Base-by-base conservation (phyloP, 1,284 basidiomycete genomes). In the Pascua guehoae region DNA sequence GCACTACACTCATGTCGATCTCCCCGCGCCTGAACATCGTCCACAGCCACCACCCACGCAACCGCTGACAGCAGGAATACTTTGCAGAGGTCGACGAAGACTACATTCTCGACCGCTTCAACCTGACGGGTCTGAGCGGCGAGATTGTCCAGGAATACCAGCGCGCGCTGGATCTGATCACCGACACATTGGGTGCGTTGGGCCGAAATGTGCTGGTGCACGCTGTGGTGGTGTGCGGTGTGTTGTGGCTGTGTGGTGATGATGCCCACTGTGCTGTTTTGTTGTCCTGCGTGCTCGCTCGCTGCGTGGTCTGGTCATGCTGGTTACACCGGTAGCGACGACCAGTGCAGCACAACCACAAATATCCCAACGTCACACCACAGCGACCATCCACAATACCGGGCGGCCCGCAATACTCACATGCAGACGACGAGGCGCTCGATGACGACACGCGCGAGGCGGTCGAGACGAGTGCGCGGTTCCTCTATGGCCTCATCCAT, bases 31-130 rank as follows among this genome's bases (percentile, higher is more conserved):
- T n/a, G n/a, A n/a, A n/a, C n/a, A n/a, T n/a, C n/a, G n/a, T n/a
- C n/a, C n/a, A n/a, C n/a, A n/a, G n/a, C 24, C 4, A 32, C 24
- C 24, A 3, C 24, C 24, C 42, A 40, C 24, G n/a, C 32, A 41
- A 41, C 17, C 45, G 51, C 60, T 64, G 51, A 65, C 44, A 8
- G 39, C 51, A 76, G 78, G 95, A 98, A 79, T 98, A 98, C 81
- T 98, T 98, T 76, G 97, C 94, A 78, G 94, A 98, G 80, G 91
- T 98, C 64, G 96, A 98, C 74, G 94, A 98, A 72, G 95, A 98
- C 78, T 98, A 98, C 78, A 98, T 98, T 68, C 83, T 98, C 50
- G 95, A 98, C 79, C 85, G 95, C 47, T 98, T 98, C 85, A 98
- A 98, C 78, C 82, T 98, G 55, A 98, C 95, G 7, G 95, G 96